Percentiles rank a stretch among this genome's conserved stretches.
phyloP scores from a whole-genome alignment of 2,329 filamentous ascomycete genomes.

The Botrytis medusae region DNA sequence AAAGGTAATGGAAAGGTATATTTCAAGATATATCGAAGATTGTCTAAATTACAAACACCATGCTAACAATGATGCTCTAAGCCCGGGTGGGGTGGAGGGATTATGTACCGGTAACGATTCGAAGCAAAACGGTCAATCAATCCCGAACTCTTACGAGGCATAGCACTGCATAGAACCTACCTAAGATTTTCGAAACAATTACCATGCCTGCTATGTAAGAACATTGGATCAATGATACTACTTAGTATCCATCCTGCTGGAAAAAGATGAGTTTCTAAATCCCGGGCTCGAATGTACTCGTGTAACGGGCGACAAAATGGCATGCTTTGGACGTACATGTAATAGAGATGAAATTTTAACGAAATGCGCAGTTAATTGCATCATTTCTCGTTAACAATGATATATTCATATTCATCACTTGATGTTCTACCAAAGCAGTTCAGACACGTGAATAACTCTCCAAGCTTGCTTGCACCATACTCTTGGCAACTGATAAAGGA shows the following conservation, averaged over 20 bases:
- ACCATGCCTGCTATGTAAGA: background rate
- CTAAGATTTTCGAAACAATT: too few species aligned
- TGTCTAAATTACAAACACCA: background rate
- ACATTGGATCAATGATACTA: background rate
- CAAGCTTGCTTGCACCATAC: background rate
- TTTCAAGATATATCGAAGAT: background rate
- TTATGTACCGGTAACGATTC: too few species aligned
- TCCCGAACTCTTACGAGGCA: background rate
- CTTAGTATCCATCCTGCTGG: background rate
- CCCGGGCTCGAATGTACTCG: too few species aligned
- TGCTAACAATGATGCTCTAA: background rate
- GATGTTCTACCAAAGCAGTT: background rate
- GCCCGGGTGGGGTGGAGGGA: background rate
- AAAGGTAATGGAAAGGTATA: background rate
- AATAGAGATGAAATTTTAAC: background rate
- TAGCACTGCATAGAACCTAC: background rate
- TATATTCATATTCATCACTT: background rate
- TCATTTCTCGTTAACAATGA: background rate
- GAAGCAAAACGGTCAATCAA: background rate
- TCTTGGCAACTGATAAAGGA: background rate
- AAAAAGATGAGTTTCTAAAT: background rate
- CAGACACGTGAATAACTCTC: background rate
- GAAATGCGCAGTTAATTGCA: background rate
- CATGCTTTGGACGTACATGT: background rate
- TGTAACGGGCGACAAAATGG: background rate